phyloP scores from a whole-genome alignment of 306 rosid genomes.

The Cucurbita moschata region DNA sequence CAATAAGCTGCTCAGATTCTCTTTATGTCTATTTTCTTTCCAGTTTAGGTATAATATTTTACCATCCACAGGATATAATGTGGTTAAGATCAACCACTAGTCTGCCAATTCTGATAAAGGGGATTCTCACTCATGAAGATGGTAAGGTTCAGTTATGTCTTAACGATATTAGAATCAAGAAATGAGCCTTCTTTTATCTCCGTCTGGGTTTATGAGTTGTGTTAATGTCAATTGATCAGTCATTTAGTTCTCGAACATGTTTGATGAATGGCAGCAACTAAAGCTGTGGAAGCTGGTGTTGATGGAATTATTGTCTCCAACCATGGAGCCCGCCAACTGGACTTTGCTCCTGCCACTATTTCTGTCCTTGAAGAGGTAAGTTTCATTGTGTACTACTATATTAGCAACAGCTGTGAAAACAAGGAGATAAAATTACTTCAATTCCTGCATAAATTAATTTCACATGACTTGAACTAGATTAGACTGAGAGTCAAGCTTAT shows the following conservation, averaged over 20 bases:
- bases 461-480: not conserved
- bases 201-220: not conserved
- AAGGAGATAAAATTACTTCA: not conserved
- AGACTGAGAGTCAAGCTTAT: not conserved
- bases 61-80: conserved; percentile 14
- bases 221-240: not conserved
- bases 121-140: conserved; percentile 31
- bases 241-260: no score
- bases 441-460: not conserved
- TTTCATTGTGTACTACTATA: not conserved
- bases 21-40: not conserved
- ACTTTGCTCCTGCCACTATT: conserved; percentile 22
- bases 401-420: not conserved
- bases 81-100: conserved; percentile 27
- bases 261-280: conserved; percentile 8
- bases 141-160: conserved; percentile 13
- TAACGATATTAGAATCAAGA: not conserved
- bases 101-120: conserved; percentile 29
- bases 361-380: conserved; percentile 31
- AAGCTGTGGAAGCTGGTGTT: conserved; percentile 24
- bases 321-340: conserved; percentile 33
- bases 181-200: not conserved
- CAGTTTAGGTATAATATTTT: not conserved
- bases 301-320: conserved; percentile 30
- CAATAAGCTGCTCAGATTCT: not conserved